Conservation (phyloP, 805 yeast species). For the Starmerella cellae region DNA sequence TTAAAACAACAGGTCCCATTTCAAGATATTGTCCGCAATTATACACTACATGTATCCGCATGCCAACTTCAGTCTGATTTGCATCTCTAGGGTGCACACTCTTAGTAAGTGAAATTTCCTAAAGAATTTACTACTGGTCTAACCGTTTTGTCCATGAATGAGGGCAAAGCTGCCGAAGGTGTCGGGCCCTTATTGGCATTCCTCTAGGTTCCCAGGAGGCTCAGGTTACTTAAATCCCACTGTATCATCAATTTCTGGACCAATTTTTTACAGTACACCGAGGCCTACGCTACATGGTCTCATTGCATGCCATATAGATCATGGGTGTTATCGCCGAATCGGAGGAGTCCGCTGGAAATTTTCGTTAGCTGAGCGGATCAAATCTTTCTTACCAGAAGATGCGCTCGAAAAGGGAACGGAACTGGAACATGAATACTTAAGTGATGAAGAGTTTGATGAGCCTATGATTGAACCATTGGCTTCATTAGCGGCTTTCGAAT, state of each 20-base stretch:
- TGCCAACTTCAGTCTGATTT: too few relatives aligned
- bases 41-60: too few relatives aligned
- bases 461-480: not conserved
- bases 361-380: conserved; percentile 16
- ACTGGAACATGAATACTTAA: too few relatives aligned
- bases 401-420: conserved; percentile 2
- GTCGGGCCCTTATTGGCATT: not conserved
- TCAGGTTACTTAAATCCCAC: not conserved
- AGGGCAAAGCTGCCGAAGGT: conserved; percentile 5
- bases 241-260: not conserved
- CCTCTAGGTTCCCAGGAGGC: too few relatives aligned
- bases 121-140: not conserved
- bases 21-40: too few relatives aligned
- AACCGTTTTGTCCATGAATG: conserved; percentile 4
- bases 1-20: too few relatives aligned
- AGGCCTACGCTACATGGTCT: too few relatives aligned
- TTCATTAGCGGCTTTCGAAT: conserved; percentile 5
- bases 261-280: not conserved
- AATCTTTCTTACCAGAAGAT: conserved; percentile 11
- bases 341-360: not conserved
- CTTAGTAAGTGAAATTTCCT: conserved; percentile 7
- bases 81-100: too few relatives aligned
- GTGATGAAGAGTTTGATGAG: not conserved
- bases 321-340: not conserved
- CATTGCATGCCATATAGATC: too few relatives aligned